phyloP scores from a whole-genome alignment of 2,329 filamentous ascomycete genomes.

The Lachnellula cervina region DNA sequence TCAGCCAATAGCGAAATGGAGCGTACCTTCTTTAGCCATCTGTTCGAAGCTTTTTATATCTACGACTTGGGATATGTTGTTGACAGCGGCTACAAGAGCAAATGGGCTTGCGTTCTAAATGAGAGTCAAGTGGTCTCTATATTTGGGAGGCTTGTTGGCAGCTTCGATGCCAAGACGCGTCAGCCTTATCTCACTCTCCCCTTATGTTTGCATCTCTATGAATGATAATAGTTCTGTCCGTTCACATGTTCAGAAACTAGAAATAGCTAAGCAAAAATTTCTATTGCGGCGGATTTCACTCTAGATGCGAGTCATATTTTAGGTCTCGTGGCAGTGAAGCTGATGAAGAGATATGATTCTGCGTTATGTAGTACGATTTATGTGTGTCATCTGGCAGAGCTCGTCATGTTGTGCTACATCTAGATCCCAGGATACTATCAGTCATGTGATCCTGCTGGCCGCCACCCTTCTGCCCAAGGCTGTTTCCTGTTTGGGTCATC shows the following conservation, averaged over 20 bases:
- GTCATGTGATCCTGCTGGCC: no score
- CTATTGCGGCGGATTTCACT: no score
- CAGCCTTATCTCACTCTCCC: conserved; percentile 8
- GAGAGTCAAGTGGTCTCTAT: conserved; percentile 1
- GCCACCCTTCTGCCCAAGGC: no score
- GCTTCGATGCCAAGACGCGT: conserved; percentile 12
- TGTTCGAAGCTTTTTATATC: not conserved
- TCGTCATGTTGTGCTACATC: no score
- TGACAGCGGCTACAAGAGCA: not conserved
- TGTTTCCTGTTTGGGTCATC: no score
- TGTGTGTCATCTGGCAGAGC: no score
- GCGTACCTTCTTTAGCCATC: not conserved
- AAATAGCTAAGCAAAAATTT: not conserved
- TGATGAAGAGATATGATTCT: no score
- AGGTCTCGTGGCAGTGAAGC: no score
- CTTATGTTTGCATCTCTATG: not conserved
- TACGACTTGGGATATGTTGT: not conserved
- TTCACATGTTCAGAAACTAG: not conserved
- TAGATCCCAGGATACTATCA: no score
- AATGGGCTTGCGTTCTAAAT: not conserved
- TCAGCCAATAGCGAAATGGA: not conserved
- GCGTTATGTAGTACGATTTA: no score
- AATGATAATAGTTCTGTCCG: not conserved
- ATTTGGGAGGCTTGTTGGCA: conserved; percentile 4
- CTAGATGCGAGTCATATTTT: no score